Conservation (phyloP, 768 basidiomycete species). For the Mycena kentingensis region DNA sequence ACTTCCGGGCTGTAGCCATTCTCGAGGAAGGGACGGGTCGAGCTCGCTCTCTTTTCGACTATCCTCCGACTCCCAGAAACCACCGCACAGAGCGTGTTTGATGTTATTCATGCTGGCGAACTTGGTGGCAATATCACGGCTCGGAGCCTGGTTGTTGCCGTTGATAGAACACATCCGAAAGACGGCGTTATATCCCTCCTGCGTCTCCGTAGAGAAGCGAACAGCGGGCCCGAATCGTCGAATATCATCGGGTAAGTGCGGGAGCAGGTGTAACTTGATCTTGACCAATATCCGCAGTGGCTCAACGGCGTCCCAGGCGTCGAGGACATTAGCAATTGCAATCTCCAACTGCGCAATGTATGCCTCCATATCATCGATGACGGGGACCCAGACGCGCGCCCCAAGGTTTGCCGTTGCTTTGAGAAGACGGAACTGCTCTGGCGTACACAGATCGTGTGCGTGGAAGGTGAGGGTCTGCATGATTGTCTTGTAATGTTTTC, state of each 20-base stretch:
- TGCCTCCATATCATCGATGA: conserved; percentile 20
- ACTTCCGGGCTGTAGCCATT: conserved; percentile 13
- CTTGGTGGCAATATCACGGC: conserved; percentile 24
- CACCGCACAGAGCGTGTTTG: conserved; percentile 20
- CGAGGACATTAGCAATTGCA: conserved; percentile 18
- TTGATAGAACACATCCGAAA: conserved; percentile 27
- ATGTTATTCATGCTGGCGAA: conserved; percentile 19
- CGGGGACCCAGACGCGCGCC: conserved; percentile 22
- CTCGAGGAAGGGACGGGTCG: too few species aligned
- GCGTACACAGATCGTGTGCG: conserved; percentile 1
- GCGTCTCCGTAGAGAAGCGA: conserved; percentile 28
- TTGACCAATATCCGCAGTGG: conserved; percentile 24
- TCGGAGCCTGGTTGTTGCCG: conserved; percentile 32
- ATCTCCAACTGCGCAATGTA: conserved; percentile 11
- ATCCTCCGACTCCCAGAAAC: conserved; percentile 14
- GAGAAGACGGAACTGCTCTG: conserved; percentile 12
- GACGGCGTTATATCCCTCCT: conserved; percentile 32
- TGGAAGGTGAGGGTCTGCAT: conserved; percentile 21
- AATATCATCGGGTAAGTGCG: conserved; percentile 25
- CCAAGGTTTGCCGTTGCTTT: conserved; percentile 18
- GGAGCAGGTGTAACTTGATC: conserved; percentile 26
- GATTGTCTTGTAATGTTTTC: conserved; percentile 28
- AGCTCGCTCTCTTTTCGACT: too few species aligned
- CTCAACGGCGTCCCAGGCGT: conserved; percentile 21
- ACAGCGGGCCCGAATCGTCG: conserved; percentile 27